Evolutionary conservation across 331 rosid species (phyloP).

Genomic region (Spiraea crenata): DNA sequence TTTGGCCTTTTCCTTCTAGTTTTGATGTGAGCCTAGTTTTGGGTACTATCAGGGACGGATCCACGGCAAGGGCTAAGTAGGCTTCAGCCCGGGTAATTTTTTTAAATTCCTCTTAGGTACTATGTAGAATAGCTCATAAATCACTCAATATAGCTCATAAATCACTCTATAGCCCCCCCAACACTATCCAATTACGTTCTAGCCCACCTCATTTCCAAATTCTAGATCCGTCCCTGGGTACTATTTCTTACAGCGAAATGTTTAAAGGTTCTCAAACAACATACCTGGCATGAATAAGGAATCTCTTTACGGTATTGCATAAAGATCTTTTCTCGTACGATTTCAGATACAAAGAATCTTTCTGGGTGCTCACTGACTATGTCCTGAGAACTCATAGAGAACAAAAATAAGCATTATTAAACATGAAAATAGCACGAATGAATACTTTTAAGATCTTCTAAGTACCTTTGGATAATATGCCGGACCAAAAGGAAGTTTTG

Average conservation of each 20-base stretch:
- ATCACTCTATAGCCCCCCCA: no score
- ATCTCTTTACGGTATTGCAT: conserved; percentile 89
- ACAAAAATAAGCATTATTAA: conserved; percentile 17
- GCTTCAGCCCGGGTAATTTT: no score
- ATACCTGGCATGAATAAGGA: conserved; percentile 94
- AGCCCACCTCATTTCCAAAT: no score
- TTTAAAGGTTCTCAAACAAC: conserved; percentile 1
- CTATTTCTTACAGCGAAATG: conserved; percentile 2
- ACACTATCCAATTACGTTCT: no score
- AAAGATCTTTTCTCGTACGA: conserved; percentile 91
- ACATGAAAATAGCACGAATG: conserved; percentile 7
- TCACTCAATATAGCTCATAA: no score
- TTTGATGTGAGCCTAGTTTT: no score
- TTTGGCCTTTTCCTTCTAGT: neutral
- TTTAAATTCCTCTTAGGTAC: no score
- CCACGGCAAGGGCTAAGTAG: no score
- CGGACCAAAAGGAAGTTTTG: conserved; percentile 89
- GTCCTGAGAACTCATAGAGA: conserved; percentile 55
- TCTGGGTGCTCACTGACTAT: conserved; percentile 96
- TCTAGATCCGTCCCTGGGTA: no score
- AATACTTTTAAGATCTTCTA: conserved; percentile 6
- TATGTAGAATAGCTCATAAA: no score
- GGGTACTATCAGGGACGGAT: no score
- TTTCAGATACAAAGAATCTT: conserved; percentile 88
- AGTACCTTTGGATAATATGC: conserved; percentile 91